Base-by-base conservation (phyloP, 176 grass and related monocot genomes). In the Chrysopogon serrulatus region DNA sequence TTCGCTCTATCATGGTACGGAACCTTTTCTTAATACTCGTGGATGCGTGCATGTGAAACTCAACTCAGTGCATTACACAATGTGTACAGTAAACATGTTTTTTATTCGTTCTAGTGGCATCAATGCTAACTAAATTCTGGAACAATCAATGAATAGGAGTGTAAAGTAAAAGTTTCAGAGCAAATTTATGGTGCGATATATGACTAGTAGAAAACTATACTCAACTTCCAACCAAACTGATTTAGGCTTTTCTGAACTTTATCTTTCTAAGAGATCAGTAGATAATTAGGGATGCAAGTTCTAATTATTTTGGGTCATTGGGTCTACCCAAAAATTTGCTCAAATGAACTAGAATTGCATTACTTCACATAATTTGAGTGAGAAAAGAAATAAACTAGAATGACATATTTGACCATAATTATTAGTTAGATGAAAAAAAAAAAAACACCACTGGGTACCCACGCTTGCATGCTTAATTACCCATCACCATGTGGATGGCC, bases 11-110 rank as follows among this genome's bases (percentile, higher is more conserved):
- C 43, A 68, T 68, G 31, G 78, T 80, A 68, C 43, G 63, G 32
- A 26, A 37, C 31, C 18, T 47, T 66, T 35, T 79, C 35, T 7
- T 48, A 24, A 23, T 79, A 34, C 16, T 64, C 18, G 40, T 65
- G 77, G 30, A 49, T 16, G 63, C 44, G 67, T 53, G 64, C 79
- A 70, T 81, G 72, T 41, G 72, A 84, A 84, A 67, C n/a, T 76
- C 44, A 32, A 68, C 23, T 67, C 65, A 11, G 44, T 41, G 33
- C 44, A 11, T 40, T 5, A 3, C 24, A 45, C 1, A 10, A 2
- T 41, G 19, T n/a, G 10, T 18, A 35, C 12, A 26, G 34, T 62
- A 67, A 76, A 76, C 61, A 76, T 77, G 82, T 54, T 76, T 41
- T 68, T 83, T 1, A 31, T 77, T 23, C 21, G 6, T 48, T 40